phyloP scores from a whole-genome alignment of 2,329 filamentous ascomycete genomes.

The Aspergillus piperis region DNA sequence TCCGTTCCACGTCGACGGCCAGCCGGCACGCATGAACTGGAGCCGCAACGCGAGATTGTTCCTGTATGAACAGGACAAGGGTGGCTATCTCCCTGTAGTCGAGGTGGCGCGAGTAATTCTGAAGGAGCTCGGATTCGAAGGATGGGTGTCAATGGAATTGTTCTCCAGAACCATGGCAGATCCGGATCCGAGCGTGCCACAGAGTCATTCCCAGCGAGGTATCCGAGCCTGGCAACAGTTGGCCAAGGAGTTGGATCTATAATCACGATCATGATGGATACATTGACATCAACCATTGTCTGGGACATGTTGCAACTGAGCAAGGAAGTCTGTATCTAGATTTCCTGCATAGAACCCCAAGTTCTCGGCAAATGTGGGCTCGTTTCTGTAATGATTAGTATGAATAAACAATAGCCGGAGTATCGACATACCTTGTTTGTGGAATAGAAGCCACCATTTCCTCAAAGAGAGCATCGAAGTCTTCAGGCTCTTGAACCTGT shows the following conservation, averaged over 20 bases:
- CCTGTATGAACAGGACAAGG: slow-evolving; percentile 59
- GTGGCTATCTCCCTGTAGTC: slow-evolving; percentile 66
- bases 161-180: slow-evolving; percentile 64
- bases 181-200: slow-evolving; percentile 53
- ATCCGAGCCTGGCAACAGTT: slow-evolving; percentile 53
- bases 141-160: slow-evolving; percentile 70
- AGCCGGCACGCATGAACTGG: slow-evolving; percentile 72
- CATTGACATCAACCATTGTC: background rate
- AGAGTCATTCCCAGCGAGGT: slow-evolving; percentile 55
- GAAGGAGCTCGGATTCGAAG: slow-evolving; percentile 62
- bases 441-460: slow-evolving; percentile 24
- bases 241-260: slow-evolving; percentile 13
- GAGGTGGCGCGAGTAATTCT: slow-evolving; percentile 63
- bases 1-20: slow-evolving; percentile 57
- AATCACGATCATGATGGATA: too few relatives aligned
- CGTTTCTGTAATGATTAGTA: slow-evolving; percentile 9
- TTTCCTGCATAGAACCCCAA: slow-evolving; percentile 26
- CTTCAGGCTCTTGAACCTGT: background rate
- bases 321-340: slow-evolving; percentile 25
- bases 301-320: slow-evolving; percentile 16
- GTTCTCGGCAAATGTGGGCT: slow-evolving; percentile 25
- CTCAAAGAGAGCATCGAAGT: slow-evolving; percentile 24
- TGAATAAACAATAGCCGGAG: background rate
- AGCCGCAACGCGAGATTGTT: slow-evolving; percentile 71
- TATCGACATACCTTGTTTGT: slow-evolving; percentile 14